phyloP scores from a whole-genome alignment of 2,329 filamentous ascomycete genomes.

The Apiospora saccharicola region DNA sequence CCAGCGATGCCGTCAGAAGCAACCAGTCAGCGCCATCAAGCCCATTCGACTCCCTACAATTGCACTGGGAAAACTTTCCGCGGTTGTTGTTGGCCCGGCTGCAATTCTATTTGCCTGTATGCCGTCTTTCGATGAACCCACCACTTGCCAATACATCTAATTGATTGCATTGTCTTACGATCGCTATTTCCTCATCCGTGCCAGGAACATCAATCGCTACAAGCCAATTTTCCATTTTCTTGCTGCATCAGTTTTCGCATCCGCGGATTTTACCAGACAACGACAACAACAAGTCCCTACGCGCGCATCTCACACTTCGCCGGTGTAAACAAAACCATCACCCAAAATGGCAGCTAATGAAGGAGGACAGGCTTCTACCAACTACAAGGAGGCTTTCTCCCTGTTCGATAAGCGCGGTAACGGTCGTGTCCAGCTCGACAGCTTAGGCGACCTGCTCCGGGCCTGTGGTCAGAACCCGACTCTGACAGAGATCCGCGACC shows the following conservation, averaged over 20 bases:
- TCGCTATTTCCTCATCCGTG: conserved; percentile 6
- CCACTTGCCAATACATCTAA: neutral
- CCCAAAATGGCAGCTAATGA: conserved; percentile 43
- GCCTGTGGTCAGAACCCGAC: conserved; percentile 99
- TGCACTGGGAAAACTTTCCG: conserved; percentile 18
- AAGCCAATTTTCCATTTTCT: neutral
- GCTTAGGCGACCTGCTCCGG: conserved; percentile 90
- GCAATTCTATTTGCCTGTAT: conserved; percentile 7
- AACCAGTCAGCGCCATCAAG: conserved; percentile 21
- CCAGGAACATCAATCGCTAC: conserved; percentile 10
- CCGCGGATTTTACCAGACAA: neutral
- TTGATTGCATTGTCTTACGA: conserved; percentile 8
- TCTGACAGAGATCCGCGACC: conserved; percentile 86
- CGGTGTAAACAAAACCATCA: neutral
- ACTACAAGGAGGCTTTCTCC: conserved; percentile 99
- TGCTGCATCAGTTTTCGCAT: neutral
- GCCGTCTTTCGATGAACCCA: conserved; percentile 2
- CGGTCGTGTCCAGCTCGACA: conserved; percentile 85
- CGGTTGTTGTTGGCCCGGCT: conserved; percentile 11
- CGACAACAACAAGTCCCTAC: conserved; percentile 1
- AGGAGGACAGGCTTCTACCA: conserved; percentile 74
- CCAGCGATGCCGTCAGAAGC: conserved; percentile 4
- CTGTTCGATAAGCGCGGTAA: conserved; percentile 99
- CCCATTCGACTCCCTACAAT: conserved; percentile 2
- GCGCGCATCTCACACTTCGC: conserved; percentile 22